Evolutionary conservation across 331 rosid species (phyloP).

Genomic region (Acacia pycnantha): DNA sequence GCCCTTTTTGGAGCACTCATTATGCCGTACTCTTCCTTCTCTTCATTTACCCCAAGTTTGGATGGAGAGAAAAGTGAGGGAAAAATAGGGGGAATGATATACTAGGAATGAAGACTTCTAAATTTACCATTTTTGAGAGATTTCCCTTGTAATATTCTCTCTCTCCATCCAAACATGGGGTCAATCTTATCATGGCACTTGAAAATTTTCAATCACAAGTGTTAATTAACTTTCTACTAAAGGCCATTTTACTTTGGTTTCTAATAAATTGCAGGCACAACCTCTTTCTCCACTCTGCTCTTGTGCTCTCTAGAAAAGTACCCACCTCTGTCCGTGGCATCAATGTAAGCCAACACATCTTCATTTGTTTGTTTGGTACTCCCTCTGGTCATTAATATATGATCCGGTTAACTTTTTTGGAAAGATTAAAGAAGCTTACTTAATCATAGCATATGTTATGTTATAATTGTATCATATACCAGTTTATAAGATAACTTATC

Average conservation of each 20-base stretch:
- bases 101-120: too few relatives aligned
- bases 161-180: too few relatives aligned
- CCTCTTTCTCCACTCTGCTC: constrained; percentile 89
- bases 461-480: too few relatives aligned
- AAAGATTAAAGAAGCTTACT: too few relatives aligned
- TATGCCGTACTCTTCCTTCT: constrained; percentile 63
- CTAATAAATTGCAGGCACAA: constrained; percentile 67
- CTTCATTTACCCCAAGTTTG: neutral
- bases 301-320: constrained; percentile 77
- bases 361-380: neutral
- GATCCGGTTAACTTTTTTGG: too few relatives aligned
- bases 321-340: constrained; percentile 70
- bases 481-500: too few relatives aligned
- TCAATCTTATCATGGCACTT: neutral
- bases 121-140: too few relatives aligned
- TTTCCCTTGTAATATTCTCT: too few relatives aligned
- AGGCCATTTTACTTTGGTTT: neutral
- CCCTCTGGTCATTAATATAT: too few relatives aligned
- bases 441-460: too few relatives aligned
- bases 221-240: neutral
- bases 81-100: too few relatives aligned
- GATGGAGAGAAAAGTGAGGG: too few relatives aligned
- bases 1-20: constrained; percentile 89
- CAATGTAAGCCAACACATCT: constrained; percentile 49
- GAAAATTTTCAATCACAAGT: neutral